Conservation (phyloP, 129 eudicot genomes). For the Lonicera japonica region DNA sequence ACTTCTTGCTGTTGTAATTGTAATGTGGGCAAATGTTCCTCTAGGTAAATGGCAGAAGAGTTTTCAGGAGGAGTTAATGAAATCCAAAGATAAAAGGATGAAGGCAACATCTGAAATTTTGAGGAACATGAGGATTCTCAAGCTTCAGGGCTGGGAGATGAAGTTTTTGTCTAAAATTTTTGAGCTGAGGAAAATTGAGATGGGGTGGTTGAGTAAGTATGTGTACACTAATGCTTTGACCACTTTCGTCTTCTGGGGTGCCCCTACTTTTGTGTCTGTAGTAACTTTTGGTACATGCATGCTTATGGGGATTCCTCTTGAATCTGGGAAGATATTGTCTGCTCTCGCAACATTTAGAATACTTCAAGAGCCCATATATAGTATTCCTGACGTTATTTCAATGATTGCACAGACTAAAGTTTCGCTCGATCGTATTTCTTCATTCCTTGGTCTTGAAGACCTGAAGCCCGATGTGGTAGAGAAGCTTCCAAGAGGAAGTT, state of each 20-base stretch:
- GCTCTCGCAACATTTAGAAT: conserved; percentile 81
- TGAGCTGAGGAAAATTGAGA: conserved; percentile 49
- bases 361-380: conserved; percentile 80
- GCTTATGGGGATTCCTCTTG: conserved; percentile 68
- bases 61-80: conserved; percentile 67
- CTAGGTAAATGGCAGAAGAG: conserved; percentile 49
- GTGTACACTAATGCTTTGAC: conserved; percentile 39
- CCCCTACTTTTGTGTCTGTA: conserved; percentile 74
- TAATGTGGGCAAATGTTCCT: conserved; percentile 61
- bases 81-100: conserved; percentile 80
- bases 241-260: conserved; percentile 57
- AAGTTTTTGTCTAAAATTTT: conserved; percentile 61
- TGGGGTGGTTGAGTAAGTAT: conserved; percentile 59
- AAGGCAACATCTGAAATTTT: conserved; percentile 83
- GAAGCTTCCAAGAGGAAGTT: conserved; percentile 37
- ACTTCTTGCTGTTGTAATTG: conserved; percentile 37
- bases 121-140: conserved; percentile 90
- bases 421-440: conserved; percentile 78
- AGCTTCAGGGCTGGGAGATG: conserved; percentile 94
- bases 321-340: conserved; percentile 74
- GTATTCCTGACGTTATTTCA: conserved; percentile 74
- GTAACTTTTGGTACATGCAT: conserved; percentile 72
- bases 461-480: conserved; percentile 47
- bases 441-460: conserved; percentile 64
- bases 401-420: conserved; percentile 81